These are phyloP conservation scores for Clonostachys sp. DNA, from an alignment of 2,329 filamentous ascomycete genomes.

Conservation along the genomic window DNA sequence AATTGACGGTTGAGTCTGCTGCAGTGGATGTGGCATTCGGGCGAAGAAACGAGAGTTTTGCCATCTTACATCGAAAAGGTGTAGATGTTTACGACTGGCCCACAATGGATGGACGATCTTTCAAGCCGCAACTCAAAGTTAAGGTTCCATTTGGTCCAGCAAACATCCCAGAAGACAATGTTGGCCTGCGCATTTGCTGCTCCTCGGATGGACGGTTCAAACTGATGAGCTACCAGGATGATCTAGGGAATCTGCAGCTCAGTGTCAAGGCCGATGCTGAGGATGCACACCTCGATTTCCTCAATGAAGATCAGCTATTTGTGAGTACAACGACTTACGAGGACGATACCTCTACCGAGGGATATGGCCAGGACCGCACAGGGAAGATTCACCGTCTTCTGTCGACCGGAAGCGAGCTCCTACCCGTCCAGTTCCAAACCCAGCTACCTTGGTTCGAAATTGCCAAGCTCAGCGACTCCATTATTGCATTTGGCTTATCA, in stretches of 20 bases:
- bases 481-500: slow-evolving; percentile 60
- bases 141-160: slow-evolving; percentile 29
- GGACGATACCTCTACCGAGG: slow-evolving; percentile 16
- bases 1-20: slow-evolving; percentile 58
- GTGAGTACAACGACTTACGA: slow-evolving; percentile 25
- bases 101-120: slow-evolving; percentile 47
- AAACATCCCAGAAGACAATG: slow-evolving; percentile 9
- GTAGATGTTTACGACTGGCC: slow-evolving; percentile 70
- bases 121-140: slow-evolving; percentile 33
- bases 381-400: slow-evolving; percentile 38
- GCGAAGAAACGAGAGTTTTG: slow-evolving; percentile 59
- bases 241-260: slow-evolving; percentile 13
- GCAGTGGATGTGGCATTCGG: slow-evolving; percentile 74
- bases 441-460: slow-evolving; percentile 51
- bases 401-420: slow-evolving; percentile 19
- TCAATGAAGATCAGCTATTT: slow-evolving; percentile 12
- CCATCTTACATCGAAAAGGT: slow-evolving; percentile 62
- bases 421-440: slow-evolving; percentile 31
- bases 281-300: slow-evolving; percentile 6
- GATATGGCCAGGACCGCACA: slow-evolving; percentile 38
- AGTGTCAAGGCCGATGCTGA: slow-evolving; percentile 9
- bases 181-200: slow-evolving; percentile 24
- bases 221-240: slow-evolving; percentile 21
- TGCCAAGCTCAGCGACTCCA: slow-evolving; percentile 31
- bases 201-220: slow-evolving; percentile 17